These are phyloP conservation scores for Pleurotus djamor DNA, from an alignment of 768 basidiomycete genomes.

Conservation along the genomic window DNA sequence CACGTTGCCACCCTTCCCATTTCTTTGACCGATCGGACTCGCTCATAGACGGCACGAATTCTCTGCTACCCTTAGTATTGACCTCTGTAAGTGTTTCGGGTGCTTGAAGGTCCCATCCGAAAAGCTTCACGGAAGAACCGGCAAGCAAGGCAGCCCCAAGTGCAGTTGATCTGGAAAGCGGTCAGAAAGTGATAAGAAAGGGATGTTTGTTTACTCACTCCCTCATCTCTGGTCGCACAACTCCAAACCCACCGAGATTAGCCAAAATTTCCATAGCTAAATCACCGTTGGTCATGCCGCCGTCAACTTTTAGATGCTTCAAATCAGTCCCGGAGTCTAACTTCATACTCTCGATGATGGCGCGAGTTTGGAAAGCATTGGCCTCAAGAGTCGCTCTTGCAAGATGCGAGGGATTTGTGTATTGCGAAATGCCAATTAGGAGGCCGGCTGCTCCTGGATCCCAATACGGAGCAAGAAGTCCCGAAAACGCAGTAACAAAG, in stretches of 20 bases:
- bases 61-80: constrained; percentile 78
- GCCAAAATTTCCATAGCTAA: constrained; percentile 84
- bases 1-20: constrained; percentile 86
- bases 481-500: constrained; percentile 97
- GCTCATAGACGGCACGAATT: constrained; percentile 59
- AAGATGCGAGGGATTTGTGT: constrained; percentile 91
- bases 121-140: constrained; percentile 81
- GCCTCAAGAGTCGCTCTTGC: constrained; percentile 95
- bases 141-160: constrained; percentile 94
- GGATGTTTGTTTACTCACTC: constrained; percentile 56
- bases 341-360: constrained; percentile 94
- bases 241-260: constrained; percentile 88
- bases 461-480: constrained; percentile 97
- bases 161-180: constrained; percentile 74
- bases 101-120: constrained; percentile 87
- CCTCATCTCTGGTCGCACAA: constrained; percentile 93
- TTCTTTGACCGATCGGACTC: constrained; percentile 56
- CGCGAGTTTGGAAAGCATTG: constrained; percentile 93
- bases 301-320: constrained; percentile 91
- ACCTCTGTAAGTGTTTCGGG: constrained; percentile 85
- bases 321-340: constrained; percentile 78
- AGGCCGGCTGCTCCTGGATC: constrained; percentile 88
- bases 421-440: constrained; percentile 83
- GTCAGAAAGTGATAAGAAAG: neutral
- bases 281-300: constrained; percentile 97